Evolutionary conservation across 164 flowering plant genomes (phyloP).

Genomic region (Kingdonia uniflora): DNA sequence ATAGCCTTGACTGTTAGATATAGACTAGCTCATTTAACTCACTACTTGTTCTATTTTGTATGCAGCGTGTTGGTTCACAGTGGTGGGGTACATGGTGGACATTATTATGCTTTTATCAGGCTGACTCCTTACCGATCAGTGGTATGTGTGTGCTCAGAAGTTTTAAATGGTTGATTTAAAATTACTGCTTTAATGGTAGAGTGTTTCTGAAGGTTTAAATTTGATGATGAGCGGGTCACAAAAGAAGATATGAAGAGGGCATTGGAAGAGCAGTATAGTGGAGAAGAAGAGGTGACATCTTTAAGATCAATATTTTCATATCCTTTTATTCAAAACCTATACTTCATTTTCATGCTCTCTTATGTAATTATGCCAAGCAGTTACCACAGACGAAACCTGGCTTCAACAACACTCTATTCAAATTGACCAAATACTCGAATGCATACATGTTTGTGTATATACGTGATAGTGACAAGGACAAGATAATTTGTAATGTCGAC

Average conservation of each 20-base stretch:
- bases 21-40: neutral
- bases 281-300: constrained; percentile 67
- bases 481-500: constrained; percentile 75
- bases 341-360: neutral
- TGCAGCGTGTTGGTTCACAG: constrained; percentile 45
- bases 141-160: constrained; percentile 16
- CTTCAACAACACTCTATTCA: constrained; percentile 71
- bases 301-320: neutral
- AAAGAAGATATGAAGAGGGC: constrained; percentile 76
- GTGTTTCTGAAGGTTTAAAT: constrained; percentile 52
- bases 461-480: constrained; percentile 86
- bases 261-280: constrained; percentile 84
- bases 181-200: no score
- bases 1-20: no score
- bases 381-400: constrained; percentile 87
- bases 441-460: constrained; percentile 95
- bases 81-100: constrained; percentile 47
- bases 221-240: constrained; percentile 89
- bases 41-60: constrained; percentile 4
- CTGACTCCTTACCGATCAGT: constrained; percentile 36
- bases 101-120: constrained; percentile 40
- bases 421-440: constrained; percentile 86
- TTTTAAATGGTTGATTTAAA: neutral
- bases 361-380: constrained; percentile 22
- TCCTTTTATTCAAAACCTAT: neutral